Evolutionary conservation across 129 eudicot species (phyloP).

Genomic region (Tanacetum coccineum): DNA sequence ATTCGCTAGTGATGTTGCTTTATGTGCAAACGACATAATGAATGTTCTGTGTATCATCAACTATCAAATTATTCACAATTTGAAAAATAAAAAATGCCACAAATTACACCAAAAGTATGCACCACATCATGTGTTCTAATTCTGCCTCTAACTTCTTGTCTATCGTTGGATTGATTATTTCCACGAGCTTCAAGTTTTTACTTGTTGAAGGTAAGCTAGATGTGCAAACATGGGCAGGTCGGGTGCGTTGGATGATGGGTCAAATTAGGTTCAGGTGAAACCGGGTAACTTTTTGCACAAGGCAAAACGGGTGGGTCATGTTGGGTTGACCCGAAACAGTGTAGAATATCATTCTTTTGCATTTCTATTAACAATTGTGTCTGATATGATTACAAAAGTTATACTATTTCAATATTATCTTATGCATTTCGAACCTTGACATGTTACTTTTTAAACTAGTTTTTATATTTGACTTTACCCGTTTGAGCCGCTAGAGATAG

Average conservation of each 20-base stretch:
- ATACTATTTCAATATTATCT: too few relatives aligned
- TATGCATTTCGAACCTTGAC: too few relatives aligned
- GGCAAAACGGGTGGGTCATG: background rate
- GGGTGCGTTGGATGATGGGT: too few relatives aligned
- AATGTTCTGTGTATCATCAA: background rate
- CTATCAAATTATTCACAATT: background rate
- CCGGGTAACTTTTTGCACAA: background rate
- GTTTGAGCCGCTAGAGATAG: too few relatives aligned
- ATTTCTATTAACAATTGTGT: too few relatives aligned
- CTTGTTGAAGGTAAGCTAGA: background rate
- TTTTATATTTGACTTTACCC: too few relatives aligned
- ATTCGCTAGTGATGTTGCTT: background rate
- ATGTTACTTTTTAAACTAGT: too few relatives aligned
- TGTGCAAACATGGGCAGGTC: background rate
- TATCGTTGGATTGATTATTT: background rate
- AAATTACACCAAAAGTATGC: background rate
- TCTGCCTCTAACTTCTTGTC: background rate
- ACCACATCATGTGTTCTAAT: slow-evolving; percentile 9
- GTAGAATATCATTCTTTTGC: too few relatives aligned
- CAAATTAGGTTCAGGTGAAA: too few relatives aligned
- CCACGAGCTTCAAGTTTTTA: background rate
- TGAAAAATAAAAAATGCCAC: background rate
- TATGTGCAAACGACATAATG: background rate
- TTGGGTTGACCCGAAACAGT: too few relatives aligned
- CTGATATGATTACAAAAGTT: too few relatives aligned